These are phyloP conservation scores for Magnolia kwangsiensis DNA, from an alignment of 164 flowering plant genomes.

Conservation along the genomic window DNA sequence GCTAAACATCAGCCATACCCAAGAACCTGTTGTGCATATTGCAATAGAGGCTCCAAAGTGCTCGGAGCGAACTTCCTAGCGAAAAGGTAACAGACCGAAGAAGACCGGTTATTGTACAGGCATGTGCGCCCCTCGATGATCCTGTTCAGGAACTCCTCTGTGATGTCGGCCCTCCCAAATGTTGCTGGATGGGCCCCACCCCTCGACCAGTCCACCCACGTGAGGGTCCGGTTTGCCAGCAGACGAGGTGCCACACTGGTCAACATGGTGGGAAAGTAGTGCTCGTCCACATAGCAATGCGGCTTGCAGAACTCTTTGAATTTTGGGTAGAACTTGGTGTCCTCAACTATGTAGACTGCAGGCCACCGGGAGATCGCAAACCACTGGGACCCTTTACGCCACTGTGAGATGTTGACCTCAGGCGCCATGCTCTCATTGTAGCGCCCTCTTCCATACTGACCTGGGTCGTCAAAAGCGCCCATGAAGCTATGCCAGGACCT, in stretches of 20 bases:
- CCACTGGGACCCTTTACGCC: constrained; percentile 99
- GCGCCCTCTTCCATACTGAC: constrained; percentile 86
- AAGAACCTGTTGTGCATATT: constrained; percentile 41
- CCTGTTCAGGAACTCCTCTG: constrained; percentile 47
- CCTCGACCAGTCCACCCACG: constrained; percentile 94
- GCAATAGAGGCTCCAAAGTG: constrained; percentile 56
- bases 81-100: constrained; percentile 58
- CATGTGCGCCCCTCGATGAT: constrained; percentile 38
- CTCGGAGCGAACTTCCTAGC: constrained; percentile 88
- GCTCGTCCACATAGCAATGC: constrained; percentile 86
- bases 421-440: constrained; percentile 63
- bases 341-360: constrained; percentile 59
- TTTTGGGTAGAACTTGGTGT: constrained; percentile 56
- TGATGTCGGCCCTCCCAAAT: constrained; percentile 66
- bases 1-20: constrained; percentile 31
- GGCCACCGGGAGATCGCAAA: constrained; percentile 66
- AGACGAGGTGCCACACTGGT: constrained; percentile 47
- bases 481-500: constrained; percentile 65
- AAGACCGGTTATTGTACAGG: constrained; percentile 48
- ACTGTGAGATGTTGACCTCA: constrained; percentile 53
- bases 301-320: constrained; percentile 74
- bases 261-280: constrained; percentile 89
- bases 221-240: constrained; percentile 69
- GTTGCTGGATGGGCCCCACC: constrained; percentile 94
- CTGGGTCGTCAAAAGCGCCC: constrained; percentile 70